Evolutionary conservation across 2,329 filamentous ascomycete genomes (phyloP).

Genomic region (Nothophaeocryptopus gaeumannii): DNA sequence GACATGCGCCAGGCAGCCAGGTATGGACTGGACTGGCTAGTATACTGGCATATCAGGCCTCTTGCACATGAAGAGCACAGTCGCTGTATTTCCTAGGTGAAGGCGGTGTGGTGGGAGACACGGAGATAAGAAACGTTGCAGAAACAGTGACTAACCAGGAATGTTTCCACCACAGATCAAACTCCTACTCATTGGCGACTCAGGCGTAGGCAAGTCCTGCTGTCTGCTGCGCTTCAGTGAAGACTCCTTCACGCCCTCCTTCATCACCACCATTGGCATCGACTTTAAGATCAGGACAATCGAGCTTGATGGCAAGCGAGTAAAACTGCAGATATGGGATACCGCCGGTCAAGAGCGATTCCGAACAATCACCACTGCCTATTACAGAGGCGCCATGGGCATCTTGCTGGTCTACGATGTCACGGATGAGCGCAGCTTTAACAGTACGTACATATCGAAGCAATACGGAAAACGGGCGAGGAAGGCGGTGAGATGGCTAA

Average conservation of each 20-base stretch:
- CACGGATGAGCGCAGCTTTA: conserved; percentile 91
- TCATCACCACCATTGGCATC: conserved; percentile 99
- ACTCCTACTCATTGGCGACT: conserved; percentile 93
- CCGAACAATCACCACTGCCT: conserved; percentile 96
- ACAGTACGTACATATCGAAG: conserved; percentile 63
- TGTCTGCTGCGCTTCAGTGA: conserved; percentile 95
- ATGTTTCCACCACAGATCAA: conserved; percentile 67
- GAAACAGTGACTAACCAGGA: conserved; percentile 15
- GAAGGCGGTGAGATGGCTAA: neutral
- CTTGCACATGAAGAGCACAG: too few species aligned
- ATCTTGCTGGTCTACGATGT: conserved; percentile 98
- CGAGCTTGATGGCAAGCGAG: conserved; percentile 96
- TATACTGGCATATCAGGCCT: too few species aligned
- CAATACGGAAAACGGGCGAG: neutral
- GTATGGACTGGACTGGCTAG: too few species aligned
- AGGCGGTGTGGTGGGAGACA: too few species aligned
- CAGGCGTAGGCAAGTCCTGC: conserved; percentile 95
- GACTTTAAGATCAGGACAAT: conserved; percentile 99
- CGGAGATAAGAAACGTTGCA: neutral
- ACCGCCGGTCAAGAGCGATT: conserved; percentile 98
- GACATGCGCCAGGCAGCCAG: too few species aligned
- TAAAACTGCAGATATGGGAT: conserved; percentile 99
- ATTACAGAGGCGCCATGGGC: conserved; percentile 97
- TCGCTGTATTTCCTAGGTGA: too few species aligned
- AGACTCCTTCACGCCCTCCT: conserved; percentile 94